Evolutionary conservation across 495 filamentous ascomycete genomes (phyloP), one percentile per base, ranked within the genome.

Genomic region (Daldinia vernicosa): DNA sequence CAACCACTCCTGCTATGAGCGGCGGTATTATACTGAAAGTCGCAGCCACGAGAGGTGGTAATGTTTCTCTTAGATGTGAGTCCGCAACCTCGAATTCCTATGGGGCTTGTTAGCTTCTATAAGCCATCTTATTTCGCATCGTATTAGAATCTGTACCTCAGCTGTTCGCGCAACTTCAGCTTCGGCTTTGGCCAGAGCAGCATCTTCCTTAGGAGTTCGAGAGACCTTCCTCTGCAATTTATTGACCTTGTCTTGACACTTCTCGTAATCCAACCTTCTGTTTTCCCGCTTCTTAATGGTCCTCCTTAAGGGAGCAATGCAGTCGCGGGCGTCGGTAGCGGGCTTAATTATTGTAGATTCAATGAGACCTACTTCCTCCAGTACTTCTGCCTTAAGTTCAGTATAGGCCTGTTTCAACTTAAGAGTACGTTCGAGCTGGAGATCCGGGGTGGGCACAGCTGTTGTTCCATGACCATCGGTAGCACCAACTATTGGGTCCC

Each of bases 281-380:
- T 97, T 91, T 73, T 96, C 93, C 43, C 95, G 84, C 75, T 93
- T 95, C 82, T 97, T 97, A 77, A 98, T 95, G 2, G 91, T 91
- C 80, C 95, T 97, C 75, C 93, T 91, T 76, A 97, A 84, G 0
- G 92, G 91, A 62, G 87, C 84, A 63, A 97, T 83, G 45, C 77
- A 88, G 55, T 91, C 88, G 74, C 90, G 91, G 2, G 92, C 93
- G 56, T 91, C 86, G 19, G 83, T 84, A 4, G 92, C 90, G 1
- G 94, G 93, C 67, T 84, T 84, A 40, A 96, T 85, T 60, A 97
- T 87, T 57, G 89, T 86, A 0, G 80, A 77, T 66, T 97, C 93
- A 63, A 98, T 90, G 55, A 86, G 83, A 62, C 79, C 80, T 60
- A 97, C 81, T 75, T 98, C 94, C 28, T 89, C 88, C 17, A 88